These are phyloP conservation scores for Neocallimastix lanati DNA, from an alignment of 192 early-diverging fungal genomes.

Conservation along the genomic window DNA sequence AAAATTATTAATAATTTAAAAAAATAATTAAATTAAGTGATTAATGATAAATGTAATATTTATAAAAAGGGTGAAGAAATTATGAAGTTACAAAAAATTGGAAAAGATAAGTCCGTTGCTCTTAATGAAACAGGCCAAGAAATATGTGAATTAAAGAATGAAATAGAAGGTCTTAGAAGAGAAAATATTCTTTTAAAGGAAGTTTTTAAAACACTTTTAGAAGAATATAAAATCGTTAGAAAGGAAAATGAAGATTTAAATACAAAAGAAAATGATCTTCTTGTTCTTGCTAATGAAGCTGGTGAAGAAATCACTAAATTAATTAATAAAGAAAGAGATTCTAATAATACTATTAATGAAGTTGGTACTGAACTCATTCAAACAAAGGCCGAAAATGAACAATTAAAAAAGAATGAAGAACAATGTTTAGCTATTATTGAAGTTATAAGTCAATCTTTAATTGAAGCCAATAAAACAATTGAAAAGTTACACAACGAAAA, in stretches of 20 bases:
- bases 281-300: not conserved
- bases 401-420: not conserved
- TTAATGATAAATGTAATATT: not conserved
- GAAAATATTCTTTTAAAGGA: not conserved
- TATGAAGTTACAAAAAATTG: not conserved
- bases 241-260: not conserved
- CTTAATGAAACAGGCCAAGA: not conserved
- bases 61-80: not conserved
- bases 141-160: not conserved
- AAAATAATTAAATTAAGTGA: not conserved
- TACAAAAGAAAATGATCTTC: not conserved
- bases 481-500: not conserved
- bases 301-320: not conserved
- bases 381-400: not conserved
- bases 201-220: not conserved
- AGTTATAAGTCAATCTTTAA: not conserved
- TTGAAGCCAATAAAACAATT: not conserved
- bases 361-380: not conserved
- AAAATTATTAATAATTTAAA: too few relatives aligned
- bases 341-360: not conserved
- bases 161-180: not conserved
- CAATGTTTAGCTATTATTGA: not conserved
- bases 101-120: not conserved
- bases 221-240: not conserved
- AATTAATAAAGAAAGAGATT: not conserved